Evolutionary conservation across 306 rosid genomes (phyloP).

Genomic region (Vachellia collinsii): DNA sequence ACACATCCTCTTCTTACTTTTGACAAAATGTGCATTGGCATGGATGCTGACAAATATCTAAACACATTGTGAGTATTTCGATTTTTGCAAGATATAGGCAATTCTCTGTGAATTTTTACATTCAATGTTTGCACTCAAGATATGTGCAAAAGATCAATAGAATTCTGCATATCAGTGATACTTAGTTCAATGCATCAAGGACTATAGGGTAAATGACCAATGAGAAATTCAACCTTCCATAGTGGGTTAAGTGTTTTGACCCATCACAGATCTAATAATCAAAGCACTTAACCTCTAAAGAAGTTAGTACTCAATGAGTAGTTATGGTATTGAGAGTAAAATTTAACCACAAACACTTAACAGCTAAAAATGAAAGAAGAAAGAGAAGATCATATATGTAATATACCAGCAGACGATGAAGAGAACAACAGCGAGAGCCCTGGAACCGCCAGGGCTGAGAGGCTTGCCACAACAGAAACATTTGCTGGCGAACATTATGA

Average conservation of each 20-base stretch:
- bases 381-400: neutral
- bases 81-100: neutral
- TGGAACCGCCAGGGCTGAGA: slow-evolving; percentile 25
- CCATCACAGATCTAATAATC: neutral
- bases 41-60: neutral
- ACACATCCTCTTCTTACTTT: neutral
- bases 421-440: slow-evolving; percentile 23
- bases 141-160: neutral
- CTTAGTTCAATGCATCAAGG: neutral
- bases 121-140: neutral
- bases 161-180: neutral
- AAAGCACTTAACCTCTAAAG: neutral
- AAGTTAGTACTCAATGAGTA: neutral
- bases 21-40: neutral
- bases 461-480: slow-evolving; percentile 25
- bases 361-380: neutral
- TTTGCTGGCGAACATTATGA: neutral
- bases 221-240: neutral
- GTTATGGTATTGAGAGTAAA: neutral
- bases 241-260: neutral
- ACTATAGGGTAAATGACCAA: neutral
- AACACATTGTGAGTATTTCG: neutral
- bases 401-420: slow-evolving; percentile 19
- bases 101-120: neutral
- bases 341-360: too few species aligned